A percentile compares a stretch with the other conserved stretches of the same genome.
phyloP scores from a whole-genome alignment of 495 filamentous ascomycete genomes.

The Tuber brumale region DNA sequence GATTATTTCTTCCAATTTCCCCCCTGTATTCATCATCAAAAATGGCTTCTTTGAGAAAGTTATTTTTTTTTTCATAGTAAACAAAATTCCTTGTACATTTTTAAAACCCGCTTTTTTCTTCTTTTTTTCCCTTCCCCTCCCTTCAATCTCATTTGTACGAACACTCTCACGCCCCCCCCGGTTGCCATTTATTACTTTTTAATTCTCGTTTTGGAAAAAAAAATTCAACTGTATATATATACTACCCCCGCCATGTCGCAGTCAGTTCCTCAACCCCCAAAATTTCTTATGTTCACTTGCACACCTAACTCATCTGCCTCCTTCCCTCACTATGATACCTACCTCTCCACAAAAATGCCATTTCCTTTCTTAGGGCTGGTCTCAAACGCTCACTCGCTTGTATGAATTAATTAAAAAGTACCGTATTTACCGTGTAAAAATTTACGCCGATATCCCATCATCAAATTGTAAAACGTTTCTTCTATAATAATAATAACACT shows the following conservation, averaged over 20 bases:
- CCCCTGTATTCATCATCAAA: not conserved
- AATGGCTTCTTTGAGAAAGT: not conserved
- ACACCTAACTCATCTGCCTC: not conserved
- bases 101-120: not conserved
- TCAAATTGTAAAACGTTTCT: not conserved
- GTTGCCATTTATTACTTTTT: not conserved
- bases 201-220: not conserved
- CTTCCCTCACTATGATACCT: not conserved
- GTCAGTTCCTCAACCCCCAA: not conserved
- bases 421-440: not conserved
- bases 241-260: not conserved
- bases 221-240: not conserved
- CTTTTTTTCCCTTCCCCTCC: conserved; percentile 2
- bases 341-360: not conserved
- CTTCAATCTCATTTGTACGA: conserved; percentile 5
- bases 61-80: not conserved
- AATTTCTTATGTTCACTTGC: not conserved
- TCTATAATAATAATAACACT: not conserved
- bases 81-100: not conserved
- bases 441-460: not conserved
- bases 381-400: conserved; percentile 4
- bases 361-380: conserved; percentile 3
- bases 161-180: not conserved
- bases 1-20: not conserved
- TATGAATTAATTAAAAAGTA: not conserved